Percentiles rank a stretch among this genome's conserved stretches.
Conservation (phyloP, 1,284 basidiomycete species). For the Peniophora sp. region DNA sequence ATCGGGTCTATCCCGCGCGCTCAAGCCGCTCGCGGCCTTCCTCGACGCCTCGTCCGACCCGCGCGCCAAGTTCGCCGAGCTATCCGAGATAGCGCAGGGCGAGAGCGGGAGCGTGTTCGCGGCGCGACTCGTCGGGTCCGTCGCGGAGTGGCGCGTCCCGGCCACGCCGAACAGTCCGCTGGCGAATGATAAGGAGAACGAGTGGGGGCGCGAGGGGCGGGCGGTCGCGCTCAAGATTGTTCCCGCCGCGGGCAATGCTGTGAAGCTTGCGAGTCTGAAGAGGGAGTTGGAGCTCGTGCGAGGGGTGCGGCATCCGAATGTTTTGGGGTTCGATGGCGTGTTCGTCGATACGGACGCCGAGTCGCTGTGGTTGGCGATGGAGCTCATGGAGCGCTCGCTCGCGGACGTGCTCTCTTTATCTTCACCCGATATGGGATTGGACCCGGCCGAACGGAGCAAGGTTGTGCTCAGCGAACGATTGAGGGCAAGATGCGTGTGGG, state of each 20-base stretch:
- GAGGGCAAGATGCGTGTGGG: slow-evolving; percentile 62
- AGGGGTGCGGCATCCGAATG: slow-evolving; percentile 46
- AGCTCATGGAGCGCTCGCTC: slow-evolving; percentile 76
- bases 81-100: slow-evolving; percentile 72
- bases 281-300: slow-evolving; percentile 53
- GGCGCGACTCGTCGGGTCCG: slow-evolving; percentile 37
- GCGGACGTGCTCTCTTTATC: slow-evolving; percentile 61
- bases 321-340: slow-evolving; percentile 57
- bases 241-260: slow-evolving; percentile 47
- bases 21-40: slow-evolving; percentile 56
- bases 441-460: slow-evolving; percentile 45
- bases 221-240: slow-evolving; percentile 63
- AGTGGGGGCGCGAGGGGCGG: slow-evolving; percentile 11
- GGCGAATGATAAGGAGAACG: slow-evolving; percentile 20
- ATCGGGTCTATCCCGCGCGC: slow-evolving; percentile 36
- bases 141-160: slow-evolving; percentile 22
- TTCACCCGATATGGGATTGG: slow-evolving; percentile 2
- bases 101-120: slow-evolving; percentile 69
- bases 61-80: slow-evolving; percentile 48
- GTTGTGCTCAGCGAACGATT: slow-evolving; percentile 54
- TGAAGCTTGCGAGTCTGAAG: slow-evolving; percentile 54
- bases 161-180: slow-evolving; percentile 15
- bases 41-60: slow-evolving; percentile 58
- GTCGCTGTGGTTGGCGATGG: slow-evolving; percentile 76
- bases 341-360: slow-evolving; percentile 62